Evolutionary conservation across 257 asterid genomes (phyloP).

Genomic region (Paulownia fortunei): DNA sequence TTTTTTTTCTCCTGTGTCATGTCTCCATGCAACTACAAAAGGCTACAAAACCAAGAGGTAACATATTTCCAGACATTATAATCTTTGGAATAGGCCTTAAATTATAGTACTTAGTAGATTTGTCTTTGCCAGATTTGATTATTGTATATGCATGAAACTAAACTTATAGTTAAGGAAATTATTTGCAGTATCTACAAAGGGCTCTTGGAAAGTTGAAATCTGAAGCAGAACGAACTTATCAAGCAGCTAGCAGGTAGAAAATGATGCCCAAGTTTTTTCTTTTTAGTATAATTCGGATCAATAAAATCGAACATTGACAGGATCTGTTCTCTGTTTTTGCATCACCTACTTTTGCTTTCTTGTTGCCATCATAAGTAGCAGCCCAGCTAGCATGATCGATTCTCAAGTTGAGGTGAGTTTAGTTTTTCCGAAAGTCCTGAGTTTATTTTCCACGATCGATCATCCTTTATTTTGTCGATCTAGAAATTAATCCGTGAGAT

Average conservation of each 20-base stretch:
- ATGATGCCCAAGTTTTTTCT: neutral
- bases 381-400: constrained; percentile 64
- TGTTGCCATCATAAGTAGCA: constrained; percentile 38
- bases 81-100: neutral
- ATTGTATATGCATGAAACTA: neutral
- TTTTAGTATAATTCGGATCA: neutral
- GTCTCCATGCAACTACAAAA: constrained; percentile 47
- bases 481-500: neutral
- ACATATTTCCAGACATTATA: neutral
- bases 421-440: neutral
- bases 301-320: neutral
- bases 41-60: constrained; percentile 96
- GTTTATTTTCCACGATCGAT: neutral
- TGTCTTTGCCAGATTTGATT: neutral
- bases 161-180: neutral
- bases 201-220: constrained; percentile 79
- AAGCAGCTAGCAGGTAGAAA: constrained; percentile 59
- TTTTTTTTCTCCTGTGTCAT: neutral
- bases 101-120: neutral
- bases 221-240: constrained; percentile 59
- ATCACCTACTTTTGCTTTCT: neutral
- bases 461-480: neutral
- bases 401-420: constrained; percentile 69
- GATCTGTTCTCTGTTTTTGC: neutral
- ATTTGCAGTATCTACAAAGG: constrained; percentile 67